phyloP scores from a whole-genome alignment of 2,329 filamentous ascomycete genomes.

The Drechslerella dactyloides region DNA sequence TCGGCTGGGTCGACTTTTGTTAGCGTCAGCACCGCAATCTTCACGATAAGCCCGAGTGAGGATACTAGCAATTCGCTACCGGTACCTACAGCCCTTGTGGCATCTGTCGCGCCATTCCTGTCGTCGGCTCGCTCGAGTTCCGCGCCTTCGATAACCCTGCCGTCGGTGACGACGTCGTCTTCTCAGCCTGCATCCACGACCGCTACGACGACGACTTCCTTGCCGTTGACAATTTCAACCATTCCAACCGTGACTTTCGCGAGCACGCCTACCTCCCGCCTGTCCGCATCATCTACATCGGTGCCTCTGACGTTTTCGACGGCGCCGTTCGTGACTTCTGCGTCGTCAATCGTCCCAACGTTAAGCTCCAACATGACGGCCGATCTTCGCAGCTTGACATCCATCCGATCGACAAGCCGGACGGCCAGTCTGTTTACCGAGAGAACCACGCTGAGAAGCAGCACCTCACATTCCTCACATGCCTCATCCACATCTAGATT shows the following conservation, averaged over 20 bases:
- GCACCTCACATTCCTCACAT: neutral
- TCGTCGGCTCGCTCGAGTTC: neutral
- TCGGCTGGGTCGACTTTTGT: conserved; percentile 36
- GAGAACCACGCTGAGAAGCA: conserved; percentile 14
- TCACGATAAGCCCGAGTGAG: conserved; percentile 40
- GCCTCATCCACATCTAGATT: neutral
- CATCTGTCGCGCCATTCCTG: neutral
- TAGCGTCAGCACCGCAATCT: conserved; percentile 34
- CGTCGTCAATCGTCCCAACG: conserved; percentile 11
- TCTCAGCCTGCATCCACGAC: neutral
- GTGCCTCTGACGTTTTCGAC: conserved; percentile 2
- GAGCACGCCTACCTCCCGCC: neutral
- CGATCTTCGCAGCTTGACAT: conserved; percentile 13
- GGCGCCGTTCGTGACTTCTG: conserved; percentile 3
- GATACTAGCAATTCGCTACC: conserved; percentile 20
- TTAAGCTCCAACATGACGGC: conserved; percentile 34
- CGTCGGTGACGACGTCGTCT: neutral
- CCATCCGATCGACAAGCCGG: conserved; percentile 8
- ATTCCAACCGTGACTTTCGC: neutral
- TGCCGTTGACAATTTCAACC: neutral
- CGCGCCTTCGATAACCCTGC: neutral
- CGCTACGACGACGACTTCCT: neutral
- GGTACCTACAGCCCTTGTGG: conserved; percentile 3
- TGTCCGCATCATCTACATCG: conserved; percentile 2
- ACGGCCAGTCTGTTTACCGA: conserved; percentile 12